These are phyloP conservation scores for Penicillium occitanis DNA, from an alignment of 2,329 filamentous ascomycete species.

Conservation along the genomic window DNA sequence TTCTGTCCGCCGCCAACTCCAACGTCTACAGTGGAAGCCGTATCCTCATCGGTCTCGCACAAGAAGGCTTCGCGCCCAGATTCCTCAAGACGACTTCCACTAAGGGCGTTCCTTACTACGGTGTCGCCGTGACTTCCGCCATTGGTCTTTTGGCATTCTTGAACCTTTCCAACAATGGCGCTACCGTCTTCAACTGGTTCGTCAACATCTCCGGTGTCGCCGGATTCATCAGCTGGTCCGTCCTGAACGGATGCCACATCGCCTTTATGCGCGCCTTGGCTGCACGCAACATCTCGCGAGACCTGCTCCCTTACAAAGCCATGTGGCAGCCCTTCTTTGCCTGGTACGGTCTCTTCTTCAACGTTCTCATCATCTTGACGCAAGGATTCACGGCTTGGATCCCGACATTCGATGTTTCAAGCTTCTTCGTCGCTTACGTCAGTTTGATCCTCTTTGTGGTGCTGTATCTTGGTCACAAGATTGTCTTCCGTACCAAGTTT, in stretches of 20 bases:
- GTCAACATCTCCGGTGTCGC: constrained; percentile 69
- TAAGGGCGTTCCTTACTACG: constrained; percentile 62
- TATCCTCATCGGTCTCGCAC: constrained; percentile 65
- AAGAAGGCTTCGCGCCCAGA: constrained; percentile 62
- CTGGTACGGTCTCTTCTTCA: constrained; percentile 66
- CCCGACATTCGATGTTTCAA: constrained; percentile 46
- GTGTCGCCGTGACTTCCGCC: constrained; percentile 57
- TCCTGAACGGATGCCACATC: constrained; percentile 57
- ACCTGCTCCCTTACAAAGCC: constrained; percentile 60
- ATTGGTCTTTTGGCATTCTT: constrained; percentile 67
- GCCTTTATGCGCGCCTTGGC: constrained; percentile 63
- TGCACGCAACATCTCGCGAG: constrained; percentile 58
- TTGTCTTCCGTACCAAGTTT: constrained; percentile 45
- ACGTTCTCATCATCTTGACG: constrained; percentile 63
- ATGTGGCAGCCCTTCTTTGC: constrained; percentile 64
- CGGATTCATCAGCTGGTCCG: constrained; percentile 67
- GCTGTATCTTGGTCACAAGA: constrained; percentile 55
- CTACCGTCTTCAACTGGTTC: constrained; percentile 68
- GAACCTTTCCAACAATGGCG: constrained; percentile 57
- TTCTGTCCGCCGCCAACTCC: constrained; percentile 75
- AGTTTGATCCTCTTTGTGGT: constrained; percentile 61
- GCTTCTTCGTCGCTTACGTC: constrained; percentile 66
- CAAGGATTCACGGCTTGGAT: constrained; percentile 70
- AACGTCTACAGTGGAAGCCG: constrained; percentile 73
- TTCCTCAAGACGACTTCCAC: constrained; percentile 62